Conservation (phyloP, 805 yeast genomes). For the Lipomyces yamanashiensis region DNA sequence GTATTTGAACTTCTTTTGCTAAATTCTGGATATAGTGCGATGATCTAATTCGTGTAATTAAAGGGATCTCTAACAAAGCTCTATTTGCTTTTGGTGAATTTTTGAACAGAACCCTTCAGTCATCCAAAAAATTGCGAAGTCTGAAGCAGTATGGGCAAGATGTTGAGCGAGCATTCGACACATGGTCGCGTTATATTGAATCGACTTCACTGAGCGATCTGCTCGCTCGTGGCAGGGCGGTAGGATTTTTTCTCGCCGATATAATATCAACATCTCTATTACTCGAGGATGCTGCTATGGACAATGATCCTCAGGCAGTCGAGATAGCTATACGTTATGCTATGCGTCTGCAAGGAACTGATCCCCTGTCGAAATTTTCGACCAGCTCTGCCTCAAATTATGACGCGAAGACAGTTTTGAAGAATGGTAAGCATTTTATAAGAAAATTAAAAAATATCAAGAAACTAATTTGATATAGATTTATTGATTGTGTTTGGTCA, state of each 20-base stretch:
- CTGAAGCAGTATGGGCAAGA: not conserved
- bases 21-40: conserved; percentile 27
- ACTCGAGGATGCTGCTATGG: conserved; percentile 27
- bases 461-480: not conserved
- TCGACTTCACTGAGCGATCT: conserved; percentile 6
- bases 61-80: conserved; percentile 2
- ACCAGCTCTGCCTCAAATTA: not conserved
- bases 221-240: conserved; percentile 21
- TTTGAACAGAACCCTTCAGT: not conserved
- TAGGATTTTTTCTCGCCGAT: conserved; percentile 23
- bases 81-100: not conserved
- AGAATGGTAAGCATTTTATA: not conserved
- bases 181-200: conserved; percentile 15
- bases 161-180: not conserved
- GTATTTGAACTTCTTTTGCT: not conserved
- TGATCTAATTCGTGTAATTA: conserved; percentile 37
- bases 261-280: conserved; percentile 18
- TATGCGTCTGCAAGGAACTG: conserved; percentile 12
- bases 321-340: conserved; percentile 28
- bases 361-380: conserved; percentile 7
- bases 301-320: conserved; percentile 21
- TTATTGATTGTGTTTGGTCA: conserved; percentile 1
- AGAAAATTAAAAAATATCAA: not conserved
- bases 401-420: not conserved
- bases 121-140: too few relatives aligned